Percentiles rank a stretch among this genome's conserved stretches.
Evolutionary conservation across 192 early-diverging fungal species (phyloP).

Genomic region (Mortierella alpina): DNA sequence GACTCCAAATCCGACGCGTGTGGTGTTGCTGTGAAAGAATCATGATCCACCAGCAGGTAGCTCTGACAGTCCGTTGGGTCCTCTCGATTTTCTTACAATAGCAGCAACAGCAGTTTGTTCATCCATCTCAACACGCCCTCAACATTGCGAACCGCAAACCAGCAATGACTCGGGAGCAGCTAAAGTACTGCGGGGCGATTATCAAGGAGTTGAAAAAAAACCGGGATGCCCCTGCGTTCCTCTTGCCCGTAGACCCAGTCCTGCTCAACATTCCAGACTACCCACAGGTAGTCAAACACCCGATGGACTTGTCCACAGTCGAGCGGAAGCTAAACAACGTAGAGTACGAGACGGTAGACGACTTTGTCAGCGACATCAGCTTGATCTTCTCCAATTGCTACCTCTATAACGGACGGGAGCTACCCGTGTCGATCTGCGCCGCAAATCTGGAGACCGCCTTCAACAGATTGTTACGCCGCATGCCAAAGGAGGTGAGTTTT

Average conservation of each 20-base stretch:
- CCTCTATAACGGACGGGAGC: slow-evolving; percentile 81
- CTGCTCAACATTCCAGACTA: slow-evolving; percentile 85
- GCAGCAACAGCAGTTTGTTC: neutral
- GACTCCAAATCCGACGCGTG: too few relatives aligned
- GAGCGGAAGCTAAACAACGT: slow-evolving; percentile 73
- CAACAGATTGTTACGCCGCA: slow-evolving; percentile 74
- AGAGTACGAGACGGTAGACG: slow-evolving; percentile 72
- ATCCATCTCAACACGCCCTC: neutral
- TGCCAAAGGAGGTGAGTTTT: slow-evolving; percentile 69
- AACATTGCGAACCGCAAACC: slow-evolving; percentile 28
- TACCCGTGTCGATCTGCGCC: slow-evolving; percentile 72
- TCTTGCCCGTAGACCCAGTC: slow-evolving; percentile 82
- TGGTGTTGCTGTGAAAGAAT: too few relatives aligned
- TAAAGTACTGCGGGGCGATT: slow-evolving; percentile 84
- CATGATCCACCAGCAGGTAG: too few relatives aligned
- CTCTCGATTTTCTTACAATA: too few relatives aligned
- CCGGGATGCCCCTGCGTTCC: slow-evolving; percentile 86
- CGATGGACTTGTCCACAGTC: slow-evolving; percentile 86
- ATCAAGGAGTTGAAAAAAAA: slow-evolving; percentile 80
- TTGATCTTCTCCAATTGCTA: slow-evolving; percentile 86
- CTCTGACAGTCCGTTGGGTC: too few relatives aligned
- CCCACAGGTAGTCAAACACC: slow-evolving; percentile 73
- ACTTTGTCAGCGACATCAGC: slow-evolving; percentile 76
- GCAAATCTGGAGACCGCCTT: slow-evolving; percentile 77
- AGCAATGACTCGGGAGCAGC: slow-evolving; percentile 80